Evolutionary conservation across 2,329 filamentous ascomycete species (phyloP).

Genomic region (Colletotrichum higginsianum): DNA sequence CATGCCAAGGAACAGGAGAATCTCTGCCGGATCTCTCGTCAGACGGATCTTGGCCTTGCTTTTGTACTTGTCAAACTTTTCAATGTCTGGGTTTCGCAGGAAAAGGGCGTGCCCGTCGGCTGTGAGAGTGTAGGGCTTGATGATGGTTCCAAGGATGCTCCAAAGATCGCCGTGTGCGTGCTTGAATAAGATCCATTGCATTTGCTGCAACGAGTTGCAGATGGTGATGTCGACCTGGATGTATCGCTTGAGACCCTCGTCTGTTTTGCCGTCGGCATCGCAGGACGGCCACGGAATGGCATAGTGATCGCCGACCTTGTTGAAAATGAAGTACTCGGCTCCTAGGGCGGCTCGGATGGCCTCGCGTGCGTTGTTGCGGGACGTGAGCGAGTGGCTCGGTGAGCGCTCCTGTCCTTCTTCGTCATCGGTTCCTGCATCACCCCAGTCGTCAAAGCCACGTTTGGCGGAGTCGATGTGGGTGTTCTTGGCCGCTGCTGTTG

Average conservation of each 20-base stretch:
- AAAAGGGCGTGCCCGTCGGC: conserved; percentile 75
- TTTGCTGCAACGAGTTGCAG: conserved; percentile 57
- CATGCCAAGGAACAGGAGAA: conserved; percentile 76
- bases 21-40: conserved; percentile 67
- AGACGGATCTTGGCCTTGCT: conserved; percentile 73
- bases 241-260: conserved; percentile 48
- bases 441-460: neutral
- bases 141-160: conserved; percentile 75
- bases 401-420: neutral
- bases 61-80: conserved; percentile 58
- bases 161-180: conserved; percentile 81
- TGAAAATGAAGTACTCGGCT: conserved; percentile 58
- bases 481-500: too few species aligned
- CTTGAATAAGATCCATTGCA: conserved; percentile 77
- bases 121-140: conserved; percentile 77
- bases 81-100: conserved; percentile 78
- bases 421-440: neutral
- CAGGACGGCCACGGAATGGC: conserved; percentile 70
- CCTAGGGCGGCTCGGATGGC: conserved; percentile 53
- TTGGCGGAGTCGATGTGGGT: neutral
- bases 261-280: neutral
- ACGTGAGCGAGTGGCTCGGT: neutral
- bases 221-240: conserved; percentile 81
- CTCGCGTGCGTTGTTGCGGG: neutral
- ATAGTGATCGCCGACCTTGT: conserved; percentile 55